These are phyloP conservation scores for Luffa acutangula DNA, from an alignment of 306 rosid species.

Conservation along the genomic window DNA sequence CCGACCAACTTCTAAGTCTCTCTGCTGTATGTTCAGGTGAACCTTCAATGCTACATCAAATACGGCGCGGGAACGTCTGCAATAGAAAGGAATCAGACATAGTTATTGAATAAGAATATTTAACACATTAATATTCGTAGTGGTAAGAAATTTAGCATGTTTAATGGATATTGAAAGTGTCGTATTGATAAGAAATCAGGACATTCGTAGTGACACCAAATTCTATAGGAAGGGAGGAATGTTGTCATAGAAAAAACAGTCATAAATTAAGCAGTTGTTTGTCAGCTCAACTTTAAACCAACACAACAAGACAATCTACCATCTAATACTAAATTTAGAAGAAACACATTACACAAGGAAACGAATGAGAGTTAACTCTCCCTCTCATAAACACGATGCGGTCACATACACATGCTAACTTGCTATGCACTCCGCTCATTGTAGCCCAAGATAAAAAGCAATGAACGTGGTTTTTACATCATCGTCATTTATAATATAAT, in stretches of 20 bases:
- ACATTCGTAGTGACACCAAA: not conserved
- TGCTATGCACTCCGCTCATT: not conserved
- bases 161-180: not conserved
- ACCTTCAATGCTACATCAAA: conserved; percentile 61
- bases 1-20: conserved; percentile 83
- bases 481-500: not conserved
- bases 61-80: conserved; percentile 60
- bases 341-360: not conserved
- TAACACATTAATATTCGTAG: not conserved
- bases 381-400: not conserved
- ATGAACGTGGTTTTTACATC: not conserved
- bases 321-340: not conserved
- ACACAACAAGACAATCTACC: not conserved
- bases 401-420: not conserved
- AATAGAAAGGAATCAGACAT: not conserved
- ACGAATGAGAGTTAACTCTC: not conserved
- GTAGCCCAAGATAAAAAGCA: not conserved
- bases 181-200: not conserved
- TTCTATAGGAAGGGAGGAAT: not conserved
- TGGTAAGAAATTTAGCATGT: not conserved
- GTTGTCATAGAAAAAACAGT: not conserved
- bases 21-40: conserved; percentile 63
- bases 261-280: not conserved
- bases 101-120: not conserved
- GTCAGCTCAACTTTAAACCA: not conserved